These are phyloP conservation scores for Vitellaria paradoxa DNA, from an alignment of 179 eudicot species.

Conservation along the genomic window DNA sequence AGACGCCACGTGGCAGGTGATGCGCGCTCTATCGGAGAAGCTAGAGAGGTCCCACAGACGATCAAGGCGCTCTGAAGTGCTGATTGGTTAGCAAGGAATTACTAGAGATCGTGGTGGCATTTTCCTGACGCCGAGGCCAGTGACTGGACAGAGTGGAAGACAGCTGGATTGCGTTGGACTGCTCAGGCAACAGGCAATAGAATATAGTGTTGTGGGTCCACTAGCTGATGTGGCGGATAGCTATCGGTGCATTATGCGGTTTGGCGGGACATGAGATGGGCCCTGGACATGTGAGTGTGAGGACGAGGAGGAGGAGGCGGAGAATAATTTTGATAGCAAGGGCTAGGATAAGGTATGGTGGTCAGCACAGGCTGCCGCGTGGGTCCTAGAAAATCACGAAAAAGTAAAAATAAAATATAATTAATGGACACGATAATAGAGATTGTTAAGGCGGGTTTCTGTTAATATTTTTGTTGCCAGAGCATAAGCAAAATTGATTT, in stretches of 20 bases:
- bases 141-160: conserved; percentile 12
- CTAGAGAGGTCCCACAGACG: conserved; percentile 26
- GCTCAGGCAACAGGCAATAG: neutral
- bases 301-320: too few species aligned
- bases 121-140: neutral
- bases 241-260: neutral
- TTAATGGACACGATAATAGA: too few species aligned
- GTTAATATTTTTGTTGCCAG: too few species aligned
- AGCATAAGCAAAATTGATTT: too few species aligned
- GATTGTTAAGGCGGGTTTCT: too few species aligned
- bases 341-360: too few species aligned
- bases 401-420: too few species aligned
- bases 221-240: neutral
- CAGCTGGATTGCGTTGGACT: conserved; percentile 20
- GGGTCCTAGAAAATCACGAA: too few species aligned
- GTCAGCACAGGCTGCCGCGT: too few species aligned
- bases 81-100: neutral
- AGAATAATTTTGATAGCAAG: too few species aligned
- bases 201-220: neutral
- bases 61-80: conserved; percentile 12
- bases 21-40: conserved; percentile 33
- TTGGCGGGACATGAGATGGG: neutral
- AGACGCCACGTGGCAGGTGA: conserved; percentile 66
- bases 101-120: neutral
- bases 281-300: neutral